Evolutionary conservation across 768 basidiomycete species (phyloP), one percentile per base, ranked within the genome.

Genomic region (Sutorius australiensis): DNA sequence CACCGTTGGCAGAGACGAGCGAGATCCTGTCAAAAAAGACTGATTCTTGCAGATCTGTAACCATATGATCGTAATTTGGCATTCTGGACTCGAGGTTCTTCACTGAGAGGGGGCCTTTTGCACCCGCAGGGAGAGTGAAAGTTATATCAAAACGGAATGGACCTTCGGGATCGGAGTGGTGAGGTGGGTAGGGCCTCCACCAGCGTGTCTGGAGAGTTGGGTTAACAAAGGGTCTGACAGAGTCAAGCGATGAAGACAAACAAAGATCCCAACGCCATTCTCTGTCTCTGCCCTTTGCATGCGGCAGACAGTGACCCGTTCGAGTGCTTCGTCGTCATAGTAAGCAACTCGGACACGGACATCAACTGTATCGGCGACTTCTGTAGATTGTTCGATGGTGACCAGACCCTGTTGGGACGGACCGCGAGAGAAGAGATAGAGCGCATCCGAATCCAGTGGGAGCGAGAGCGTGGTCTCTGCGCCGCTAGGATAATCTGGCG

Each of bases 1-100:
- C 50, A 13, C 70, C 69, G 46, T 77, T 75, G 7, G 67, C 60
- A 27, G 74, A 72, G 41, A 43, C 52, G 19, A 81, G 57, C 27
- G 60, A 60, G 27, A 82, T 55, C 0, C 46, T 48, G 5, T 70
- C 65, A 47, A 83, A 81, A 0, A 67, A 28, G 11, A 76, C 67
- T 2, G 63, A 61, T 21, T 65, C 57, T 19, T 55, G 56, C 14
- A 80, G 62, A 10, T 73, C 61, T 16, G 59, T 67, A 3, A 83
- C 48, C 10, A 54, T 53, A 19, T 81, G 75, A 34, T 39, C 48
- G 39, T 74, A 77, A 53, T 73, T 72, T 13, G 68, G 70, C 33
- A 80, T 50, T 33, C 71, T 62, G 5, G 80, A 80, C 51, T 73
- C 69, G 27, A 83, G 71, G 3, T 59, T 61, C 48, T 76, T 73